Evolutionary conservation across 148 eudicot species (phyloP).

Genomic region (Talinum fruticosum): DNA sequence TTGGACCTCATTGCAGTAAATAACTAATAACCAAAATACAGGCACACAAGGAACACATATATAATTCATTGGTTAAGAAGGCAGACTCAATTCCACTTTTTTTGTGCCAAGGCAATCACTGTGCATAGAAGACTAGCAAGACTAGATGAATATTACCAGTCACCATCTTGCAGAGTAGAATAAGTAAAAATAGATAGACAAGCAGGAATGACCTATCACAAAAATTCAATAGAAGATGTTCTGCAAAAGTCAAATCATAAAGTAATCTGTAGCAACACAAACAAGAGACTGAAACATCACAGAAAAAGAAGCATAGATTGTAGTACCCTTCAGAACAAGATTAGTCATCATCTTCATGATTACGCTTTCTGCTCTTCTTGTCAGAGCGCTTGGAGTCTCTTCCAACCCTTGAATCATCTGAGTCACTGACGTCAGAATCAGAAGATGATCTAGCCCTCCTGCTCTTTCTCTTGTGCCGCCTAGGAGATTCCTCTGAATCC

Average conservation of each 20-base stretch:
- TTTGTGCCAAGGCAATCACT: not conserved
- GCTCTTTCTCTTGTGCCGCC: conserved; percentile 56
- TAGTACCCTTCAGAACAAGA: conserved; percentile 23
- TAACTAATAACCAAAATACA: not conserved
- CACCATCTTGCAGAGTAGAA: not conserved
- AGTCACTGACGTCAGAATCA: conserved; percentile 58
- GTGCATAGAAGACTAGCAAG: not conserved
- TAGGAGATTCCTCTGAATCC: conserved; percentile 47
- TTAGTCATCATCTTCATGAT: conserved; percentile 33
- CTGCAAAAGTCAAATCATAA: not conserved
- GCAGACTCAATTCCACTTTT: not conserved
- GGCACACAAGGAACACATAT: not conserved
- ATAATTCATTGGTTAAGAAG: not conserved
- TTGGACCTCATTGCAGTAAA: not conserved
- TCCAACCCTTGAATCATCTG: conserved; percentile 62
- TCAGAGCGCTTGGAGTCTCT: conserved; percentile 61
- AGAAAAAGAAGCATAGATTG: not conserved
- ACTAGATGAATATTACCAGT: not conserved
- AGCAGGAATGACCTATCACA: not conserved
- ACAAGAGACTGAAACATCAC: not conserved
- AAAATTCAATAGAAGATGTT: not conserved
- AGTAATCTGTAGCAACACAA: not conserved
- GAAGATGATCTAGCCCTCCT: conserved; percentile 53
- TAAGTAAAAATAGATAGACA: not conserved
- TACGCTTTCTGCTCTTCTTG: conserved; percentile 64